Percentiles rank a stretch among this genome's conserved stretches.
Conservation (phyloP, 2,329 filamentous ascomycete genomes). For the Huntiella moniliformis region DNA sequence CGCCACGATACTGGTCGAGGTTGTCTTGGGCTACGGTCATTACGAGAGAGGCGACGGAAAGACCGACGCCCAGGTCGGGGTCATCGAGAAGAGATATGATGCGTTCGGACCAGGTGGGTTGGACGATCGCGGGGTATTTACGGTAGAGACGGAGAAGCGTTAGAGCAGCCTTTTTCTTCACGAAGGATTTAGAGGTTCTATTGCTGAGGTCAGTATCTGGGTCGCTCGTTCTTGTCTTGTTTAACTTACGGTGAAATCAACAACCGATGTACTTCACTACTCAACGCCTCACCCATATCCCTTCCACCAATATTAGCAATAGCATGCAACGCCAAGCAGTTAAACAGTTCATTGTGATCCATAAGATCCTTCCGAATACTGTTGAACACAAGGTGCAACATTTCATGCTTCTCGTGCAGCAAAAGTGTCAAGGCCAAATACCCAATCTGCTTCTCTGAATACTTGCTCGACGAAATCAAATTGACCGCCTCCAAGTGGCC, state of each 20-base stretch:
- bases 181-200: conserved; percentile 72
- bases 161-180: conserved; percentile 96
- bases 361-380: conserved; percentile 92
- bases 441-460: conserved; percentile 98
- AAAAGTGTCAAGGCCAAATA: conserved; percentile 96
- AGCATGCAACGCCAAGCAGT: conserved; percentile 87
- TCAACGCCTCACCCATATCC: conserved; percentile 92
- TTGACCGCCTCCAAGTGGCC: conserved; percentile 97
- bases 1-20: conserved; percentile 82
- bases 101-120: conserved; percentile 90
- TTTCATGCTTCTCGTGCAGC: conserved; percentile 89
- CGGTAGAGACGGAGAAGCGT: conserved; percentile 86
- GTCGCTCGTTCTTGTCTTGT: not conserved
- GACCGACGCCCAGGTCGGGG: conserved; percentile 73
- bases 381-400: conserved; percentile 91
- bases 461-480: conserved; percentile 87
- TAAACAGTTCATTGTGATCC: conserved; percentile 93
- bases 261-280: conserved; percentile 76
- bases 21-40: conserved; percentile 91
- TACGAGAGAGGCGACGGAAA: conserved; percentile 88
- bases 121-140: conserved; percentile 83
- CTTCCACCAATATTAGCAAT: conserved; percentile 94
- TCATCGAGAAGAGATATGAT: conserved; percentile 99
- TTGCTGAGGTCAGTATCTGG: not conserved
- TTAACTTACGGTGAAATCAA: conserved; percentile 73